phyloP scores from a whole-genome alignment of 441 rosid species.

The Lepidium campestre region DNA sequence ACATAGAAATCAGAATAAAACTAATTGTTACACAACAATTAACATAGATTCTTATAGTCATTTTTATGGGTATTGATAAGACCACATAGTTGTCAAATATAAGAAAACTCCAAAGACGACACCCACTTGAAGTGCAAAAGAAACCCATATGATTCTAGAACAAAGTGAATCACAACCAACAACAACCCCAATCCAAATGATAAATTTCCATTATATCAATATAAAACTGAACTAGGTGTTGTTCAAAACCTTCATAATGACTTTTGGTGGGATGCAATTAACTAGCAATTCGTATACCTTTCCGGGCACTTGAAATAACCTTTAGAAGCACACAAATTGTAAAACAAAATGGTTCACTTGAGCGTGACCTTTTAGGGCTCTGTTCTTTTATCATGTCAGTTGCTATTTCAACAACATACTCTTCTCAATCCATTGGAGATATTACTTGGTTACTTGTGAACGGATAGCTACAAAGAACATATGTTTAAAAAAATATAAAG shows the following conservation, averaged over 20 bases:
- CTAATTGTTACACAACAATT: no score
- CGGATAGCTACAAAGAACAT: conserved; percentile 56
- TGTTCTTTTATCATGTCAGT: conserved; percentile 90
- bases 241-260: conserved; percentile 64
- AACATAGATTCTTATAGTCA: no score
- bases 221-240: not conserved
- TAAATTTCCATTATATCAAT: no score
- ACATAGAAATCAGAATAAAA: no score
- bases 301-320: conserved; percentile 85
- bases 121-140: no score
- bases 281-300: conserved; percentile 79
- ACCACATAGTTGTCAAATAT: no score
- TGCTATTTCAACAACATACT: conserved; percentile 79
- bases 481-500: not conserved
- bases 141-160: no score
- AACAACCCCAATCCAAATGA: no score
- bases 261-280: conserved; percentile 86
- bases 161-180: no score
- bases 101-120: no score
- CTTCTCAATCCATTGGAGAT: conserved; percentile 95
- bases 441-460: conserved; percentile 65
- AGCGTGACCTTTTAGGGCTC: conserved; percentile 75
- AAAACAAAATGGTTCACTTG: not conserved
- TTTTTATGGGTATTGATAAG: no score
- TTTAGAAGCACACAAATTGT: conserved; percentile 30